Base-by-base conservation (phyloP, 257 asterid species). In the Gynochthodes officinalis region DNA sequence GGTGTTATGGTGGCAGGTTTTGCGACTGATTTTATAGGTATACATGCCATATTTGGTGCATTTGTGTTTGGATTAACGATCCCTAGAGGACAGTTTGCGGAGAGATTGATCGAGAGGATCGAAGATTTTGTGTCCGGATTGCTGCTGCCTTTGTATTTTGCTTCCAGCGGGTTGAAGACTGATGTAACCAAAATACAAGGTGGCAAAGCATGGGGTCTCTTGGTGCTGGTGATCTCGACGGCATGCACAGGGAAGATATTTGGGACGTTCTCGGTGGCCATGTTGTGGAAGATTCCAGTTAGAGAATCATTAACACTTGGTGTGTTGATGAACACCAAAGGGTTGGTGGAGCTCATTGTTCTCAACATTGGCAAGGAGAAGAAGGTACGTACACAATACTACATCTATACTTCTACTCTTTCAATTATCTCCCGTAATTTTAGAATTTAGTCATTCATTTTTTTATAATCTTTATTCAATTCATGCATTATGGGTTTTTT, bases 251-350 rank as follows among this genome's bases (percentile, higher is more conserved):
- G 96, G 8, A 89, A 89, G 37, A 84, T 89, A 19, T 21, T 84
- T 5, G 91, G 91, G 16, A 87, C 89, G 4, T 87, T 85, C 70
- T 44, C 77, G 68, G 89, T 82, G 82, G 88, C 91, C 44, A 66
- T 87, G 82, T 15, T 84, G 70, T 87, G 85, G 40, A 80, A 13
- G 80, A 76, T 82, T 40, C 91, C 91, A 70, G 81, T 74, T 61
- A 84, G 88, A 61, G 91, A 89, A 60, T 73, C 91, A 14, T 7
- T 89, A 1, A 79, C 91, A 14, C 86, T 89, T n/a, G 93, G 96
- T 0, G 71, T 87, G 53, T 54, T 89, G 84, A 89, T 89, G 96
- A 89, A 89, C 64, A 87, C 96, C 0, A 89, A 89, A 63, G 93
- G 96, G 53, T 63, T 89, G 76, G 93, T 85, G 78, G 96, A 86